Base-by-base conservation (phyloP, 2,329 filamentous ascomycete species). In the Colletotrichum sp. region DNA sequence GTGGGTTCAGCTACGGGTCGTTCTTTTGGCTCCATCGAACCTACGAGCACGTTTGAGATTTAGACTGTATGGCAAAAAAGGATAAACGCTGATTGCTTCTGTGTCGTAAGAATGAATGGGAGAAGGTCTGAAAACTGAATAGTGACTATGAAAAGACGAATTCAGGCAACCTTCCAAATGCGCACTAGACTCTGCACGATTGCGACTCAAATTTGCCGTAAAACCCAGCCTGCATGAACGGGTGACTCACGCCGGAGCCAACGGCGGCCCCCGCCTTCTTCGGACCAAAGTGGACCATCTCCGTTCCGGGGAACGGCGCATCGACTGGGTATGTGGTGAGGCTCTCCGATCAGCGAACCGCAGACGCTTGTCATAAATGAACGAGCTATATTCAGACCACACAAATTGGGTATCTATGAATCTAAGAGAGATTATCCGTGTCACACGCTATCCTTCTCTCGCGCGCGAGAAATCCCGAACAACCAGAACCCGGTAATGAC, bases 331-430 rank as follows among this genome's bases (percentile, higher is more conserved):
- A 13, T 24, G 6, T 52, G 44, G 44, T 21, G n/a, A 52, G 1
- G n/a, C 4, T 3, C 0, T 0, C 10, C 0, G 44, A 21, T 0
- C n/a, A 21, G 10, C 2, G 6, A 21, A 52, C 12, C 44, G 0
- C 0, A 3, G n/a, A 52, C 1, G n/a, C 9, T n/a, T n/a, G 2
- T 52, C n/a, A 8, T 52, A 0, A 52, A 52, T 21, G 44, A 0
- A 52, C n/a, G 6, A 0, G 3, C 3, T 52, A 24, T 21, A 21
- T 21, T 52, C n/a, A 13, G n/a, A 52, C 1, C 44, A 21, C 2
- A 4, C 6, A 49, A 21, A 49, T 8, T 8, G 44, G 44, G 44
- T 52, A 52, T 52, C 44, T 24, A 0, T 21, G 44, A 63, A 32
- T 9, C 59, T 63, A 15, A 0, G 0, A 34, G 18, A 3, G 28